Conservation (phyloP, 805 yeast species). For the Cyberlindnera samutprakarnensis region DNA sequence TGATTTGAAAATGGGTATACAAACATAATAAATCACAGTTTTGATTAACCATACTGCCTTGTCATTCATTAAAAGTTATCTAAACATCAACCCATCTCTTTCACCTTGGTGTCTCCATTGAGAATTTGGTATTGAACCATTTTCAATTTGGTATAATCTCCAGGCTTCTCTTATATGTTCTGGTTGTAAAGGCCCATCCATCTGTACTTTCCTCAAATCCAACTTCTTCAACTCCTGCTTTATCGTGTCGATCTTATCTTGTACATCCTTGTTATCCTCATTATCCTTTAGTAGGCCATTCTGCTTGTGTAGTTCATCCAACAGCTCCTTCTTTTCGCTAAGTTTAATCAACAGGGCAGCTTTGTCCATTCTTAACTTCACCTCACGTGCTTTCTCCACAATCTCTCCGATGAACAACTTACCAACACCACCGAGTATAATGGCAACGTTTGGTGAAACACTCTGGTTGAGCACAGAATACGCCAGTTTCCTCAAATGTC, state of each 20-base stretch:
- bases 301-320: conserved; percentile 26
- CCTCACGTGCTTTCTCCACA: conserved; percentile 70
- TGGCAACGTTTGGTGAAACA: conserved; percentile 71
- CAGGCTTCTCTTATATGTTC: conserved; percentile 87
- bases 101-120: conserved; percentile 70
- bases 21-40: too few relatives aligned
- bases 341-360: conserved; percentile 26
- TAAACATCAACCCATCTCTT: conserved; percentile 61
- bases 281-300: conserved; percentile 25
- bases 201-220: conserved; percentile 27
- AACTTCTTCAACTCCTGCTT: conserved; percentile 20
- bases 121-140: conserved; percentile 51
- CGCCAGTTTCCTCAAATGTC: conserved; percentile 75
- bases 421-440: conserved; percentile 77
- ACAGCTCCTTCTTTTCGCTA: conserved; percentile 33
- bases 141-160: conserved; percentile 65
- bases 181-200: conserved; percentile 60
- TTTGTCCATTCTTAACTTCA: conserved; percentile 51
- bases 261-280: conserved; percentile 5
- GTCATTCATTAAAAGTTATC: conserved; percentile 27
- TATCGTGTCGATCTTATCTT: conserved; percentile 15
- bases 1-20: too few relatives aligned
- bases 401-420: conserved; percentile 88
- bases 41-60: not conserved
- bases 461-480: conserved; percentile 73